These are phyloP conservation scores for Pleodorina starrii DNA, from an alignment of 139 green algal species.

Conservation along the genomic window DNA sequence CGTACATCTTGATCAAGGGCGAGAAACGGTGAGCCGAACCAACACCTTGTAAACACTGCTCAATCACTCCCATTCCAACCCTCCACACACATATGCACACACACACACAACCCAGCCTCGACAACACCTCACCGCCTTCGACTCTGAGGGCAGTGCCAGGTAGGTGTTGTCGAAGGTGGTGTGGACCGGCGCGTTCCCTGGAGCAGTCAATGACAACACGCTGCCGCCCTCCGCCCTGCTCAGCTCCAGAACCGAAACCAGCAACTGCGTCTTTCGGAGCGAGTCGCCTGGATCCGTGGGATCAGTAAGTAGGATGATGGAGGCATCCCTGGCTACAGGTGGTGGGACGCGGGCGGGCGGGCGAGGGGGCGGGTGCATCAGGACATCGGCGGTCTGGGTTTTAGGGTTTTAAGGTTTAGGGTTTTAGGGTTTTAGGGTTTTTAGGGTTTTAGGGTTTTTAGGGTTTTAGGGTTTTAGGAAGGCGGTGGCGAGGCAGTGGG, in stretches of 20 bases:
- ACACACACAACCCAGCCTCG: too few relatives aligned
- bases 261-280: background rate
- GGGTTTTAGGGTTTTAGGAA: too few relatives aligned
- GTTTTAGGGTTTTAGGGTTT: too few relatives aligned
- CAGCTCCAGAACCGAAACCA: background rate
- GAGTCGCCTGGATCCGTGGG: background rate
- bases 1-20: too few relatives aligned
- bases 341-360: background rate
- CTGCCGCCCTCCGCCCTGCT: background rate
- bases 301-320: background rate
- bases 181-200: constrained; percentile 10
- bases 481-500: too few relatives aligned
- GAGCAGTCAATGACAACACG: background rate
- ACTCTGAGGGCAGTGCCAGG: background rate
- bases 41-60: too few relatives aligned
- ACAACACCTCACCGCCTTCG: background rate
- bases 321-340: background rate
- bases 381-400: too few relatives aligned
- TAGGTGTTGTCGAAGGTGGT: constrained; percentile 19
- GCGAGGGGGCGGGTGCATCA: background rate
- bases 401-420: too few relatives aligned
- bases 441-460: too few relatives aligned
- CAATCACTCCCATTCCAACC: too few relatives aligned
- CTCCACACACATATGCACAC: too few relatives aligned
- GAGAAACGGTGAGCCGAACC: too few relatives aligned